phyloP scores from a whole-genome alignment of 2,329 filamentous ascomycete species.

The Cladosporium sp. region DNA sequence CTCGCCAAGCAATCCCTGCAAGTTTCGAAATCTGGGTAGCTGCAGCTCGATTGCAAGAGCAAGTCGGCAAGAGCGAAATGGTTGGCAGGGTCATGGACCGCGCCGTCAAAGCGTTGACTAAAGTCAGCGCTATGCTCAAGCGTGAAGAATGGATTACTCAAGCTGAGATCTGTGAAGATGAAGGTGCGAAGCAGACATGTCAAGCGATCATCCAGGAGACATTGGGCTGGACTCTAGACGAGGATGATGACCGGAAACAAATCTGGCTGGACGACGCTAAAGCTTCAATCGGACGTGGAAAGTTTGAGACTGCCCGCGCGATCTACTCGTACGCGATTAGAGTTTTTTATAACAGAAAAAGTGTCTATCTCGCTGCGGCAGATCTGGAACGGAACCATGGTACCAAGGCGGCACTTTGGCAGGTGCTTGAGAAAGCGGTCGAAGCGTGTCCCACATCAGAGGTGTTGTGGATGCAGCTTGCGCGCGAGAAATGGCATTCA shows the following conservation, averaged over 20 bases:
- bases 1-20: constrained; percentile 85
- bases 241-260: constrained; percentile 93
- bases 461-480: constrained; percentile 90
- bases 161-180: constrained; percentile 89
- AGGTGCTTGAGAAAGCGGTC: constrained; percentile 84
- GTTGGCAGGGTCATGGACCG: constrained; percentile 85
- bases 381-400: constrained; percentile 90
- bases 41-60: constrained; percentile 78
- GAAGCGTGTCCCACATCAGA: constrained; percentile 89
- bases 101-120: constrained; percentile 78
- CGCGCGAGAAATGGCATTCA: constrained; percentile 87
- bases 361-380: constrained; percentile 82
- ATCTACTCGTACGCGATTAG: constrained; percentile 89
- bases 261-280: constrained; percentile 94
- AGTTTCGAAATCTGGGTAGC: constrained; percentile 97
- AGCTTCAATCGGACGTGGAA: constrained; percentile 70
- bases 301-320: constrained; percentile 83
- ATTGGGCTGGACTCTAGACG: constrained; percentile 84
- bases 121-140: constrained; percentile 93
- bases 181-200: constrained; percentile 81
- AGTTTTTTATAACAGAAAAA: constrained; percentile 81
- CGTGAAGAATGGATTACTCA: constrained; percentile 95
- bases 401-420: constrained; percentile 72
- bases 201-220: constrained; percentile 87
- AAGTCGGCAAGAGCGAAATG: constrained; percentile 75